Evolutionary conservation across 176 grass and related monocot species (phyloP).

Genomic region (Neostapfia colusana): DNA sequence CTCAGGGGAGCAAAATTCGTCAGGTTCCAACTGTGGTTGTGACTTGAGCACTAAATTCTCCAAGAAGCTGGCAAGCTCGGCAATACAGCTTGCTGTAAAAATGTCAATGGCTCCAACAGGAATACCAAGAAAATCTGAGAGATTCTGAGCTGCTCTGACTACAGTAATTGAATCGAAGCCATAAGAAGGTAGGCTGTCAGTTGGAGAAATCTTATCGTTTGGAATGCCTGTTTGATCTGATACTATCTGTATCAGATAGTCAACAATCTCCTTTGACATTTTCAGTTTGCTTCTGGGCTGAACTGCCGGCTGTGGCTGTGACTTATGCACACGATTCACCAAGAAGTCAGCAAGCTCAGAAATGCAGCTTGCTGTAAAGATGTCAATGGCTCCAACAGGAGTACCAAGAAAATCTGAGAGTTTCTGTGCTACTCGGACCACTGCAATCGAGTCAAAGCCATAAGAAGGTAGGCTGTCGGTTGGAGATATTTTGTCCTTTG

Average conservation of each 20-base stretch:
- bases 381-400: slow-evolving; percentile 81
- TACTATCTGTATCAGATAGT: slow-evolving; percentile 61
- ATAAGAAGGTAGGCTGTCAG: slow-evolving; percentile 61
- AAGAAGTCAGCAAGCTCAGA: slow-evolving; percentile 69
- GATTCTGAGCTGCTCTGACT: slow-evolving; percentile 68
- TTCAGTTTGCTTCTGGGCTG: slow-evolving; percentile 41
- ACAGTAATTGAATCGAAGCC: slow-evolving; percentile 76
- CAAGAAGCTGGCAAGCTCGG: slow-evolving; percentile 64
- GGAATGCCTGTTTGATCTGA: slow-evolving; percentile 64
- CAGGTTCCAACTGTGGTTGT: slow-evolving; percentile 35
- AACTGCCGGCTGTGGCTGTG: slow-evolving; percentile 37
- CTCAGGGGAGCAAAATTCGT: slow-evolving; percentile 27
- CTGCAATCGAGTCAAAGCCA: slow-evolving; percentile 69
- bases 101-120: slow-evolving; percentile 83
- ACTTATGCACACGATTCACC: slow-evolving; percentile 49
- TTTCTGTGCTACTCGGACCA: slow-evolving; percentile 71
- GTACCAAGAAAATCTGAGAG: slow-evolving; percentile 70
- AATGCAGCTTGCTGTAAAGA: slow-evolving; percentile 65
- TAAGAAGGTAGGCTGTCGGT: slow-evolving; percentile 59
- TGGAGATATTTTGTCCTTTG: slow-evolving; percentile 58
- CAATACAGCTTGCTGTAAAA: slow-evolving; percentile 64
- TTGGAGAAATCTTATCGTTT: slow-evolving; percentile 62
- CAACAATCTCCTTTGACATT: slow-evolving; percentile 48
- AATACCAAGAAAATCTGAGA: slow-evolving; percentile 66
- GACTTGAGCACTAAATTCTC: slow-evolving; percentile 51